phyloP scores from a whole-genome alignment of 345 rosid genomes.

The Adansonia digitata region DNA sequence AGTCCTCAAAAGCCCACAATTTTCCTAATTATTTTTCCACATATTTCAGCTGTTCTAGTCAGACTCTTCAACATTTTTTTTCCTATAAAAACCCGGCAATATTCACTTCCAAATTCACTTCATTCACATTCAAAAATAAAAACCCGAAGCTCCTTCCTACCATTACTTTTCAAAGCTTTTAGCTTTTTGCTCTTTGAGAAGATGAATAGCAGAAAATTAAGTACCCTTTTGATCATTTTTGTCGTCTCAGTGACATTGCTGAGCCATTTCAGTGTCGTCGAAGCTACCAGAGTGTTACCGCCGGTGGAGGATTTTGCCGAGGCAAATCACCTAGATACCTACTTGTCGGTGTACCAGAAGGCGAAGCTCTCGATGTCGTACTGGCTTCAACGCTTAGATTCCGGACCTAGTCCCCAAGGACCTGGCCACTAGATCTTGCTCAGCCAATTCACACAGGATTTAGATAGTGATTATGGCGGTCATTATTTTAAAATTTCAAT shows the following conservation, averaged over 20 bases:
- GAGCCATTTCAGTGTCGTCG: conserved; percentile 24
- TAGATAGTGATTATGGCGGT: too few species aligned
- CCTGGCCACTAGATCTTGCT: too few species aligned
- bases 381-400: too few species aligned
- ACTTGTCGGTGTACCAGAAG: too few species aligned
- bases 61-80: neutral
- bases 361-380: too few species aligned
- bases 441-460: too few species aligned
- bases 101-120: neutral
- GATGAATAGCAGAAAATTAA: conserved; percentile 16
- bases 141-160: too few species aligned
- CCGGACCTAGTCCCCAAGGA: too few species aligned
- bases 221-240: conserved; percentile 20
- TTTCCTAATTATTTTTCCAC: neutral
- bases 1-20: neutral
- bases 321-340: too few species aligned
- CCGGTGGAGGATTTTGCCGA: too few species aligned
- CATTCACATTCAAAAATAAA: neutral
- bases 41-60: neutral
- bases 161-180: neutral
- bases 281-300: too few species aligned
- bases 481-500: too few species aligned
- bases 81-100: neutral
- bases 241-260: conserved; percentile 18
- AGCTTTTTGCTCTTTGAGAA: neutral